A percentile compares a stretch with the other conserved stretches of the same genome.
Evolutionary conservation across 768 basidiomycete genomes (phyloP).

Genomic region (Tricholoma sp.): DNA sequence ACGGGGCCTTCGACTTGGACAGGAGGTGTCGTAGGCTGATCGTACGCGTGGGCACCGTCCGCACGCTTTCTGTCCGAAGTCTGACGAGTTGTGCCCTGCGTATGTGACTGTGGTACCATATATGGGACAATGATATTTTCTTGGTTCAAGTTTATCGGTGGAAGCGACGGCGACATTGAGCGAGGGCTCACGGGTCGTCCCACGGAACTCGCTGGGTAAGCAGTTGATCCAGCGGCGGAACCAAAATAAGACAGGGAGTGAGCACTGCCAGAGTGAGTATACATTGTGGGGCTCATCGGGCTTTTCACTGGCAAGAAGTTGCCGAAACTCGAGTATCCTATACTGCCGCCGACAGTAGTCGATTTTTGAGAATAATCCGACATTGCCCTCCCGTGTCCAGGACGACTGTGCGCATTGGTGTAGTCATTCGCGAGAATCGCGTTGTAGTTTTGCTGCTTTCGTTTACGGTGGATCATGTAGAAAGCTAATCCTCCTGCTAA

Average conservation of each 20-base stretch:
- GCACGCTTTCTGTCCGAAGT: slow-evolving; percentile 27
- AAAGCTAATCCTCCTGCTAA: slow-evolving; percentile 23
- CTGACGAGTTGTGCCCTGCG: background rate
- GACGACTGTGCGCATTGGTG: background rate
- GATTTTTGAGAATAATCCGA: slow-evolving; percentile 20
- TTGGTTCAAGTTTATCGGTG: slow-evolving; percentile 12
- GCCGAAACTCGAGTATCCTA: slow-evolving; percentile 9
- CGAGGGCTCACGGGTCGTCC: slow-evolving; percentile 8
- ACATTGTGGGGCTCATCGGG: slow-evolving; percentile 22
- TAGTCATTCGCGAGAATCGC: background rate
- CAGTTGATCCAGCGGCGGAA: slow-evolving; percentile 16
- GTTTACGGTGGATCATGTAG: slow-evolving; percentile 19
- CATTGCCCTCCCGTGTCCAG: slow-evolving; percentile 9
- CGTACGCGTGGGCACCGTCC: slow-evolving; percentile 26
- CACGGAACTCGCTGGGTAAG: slow-evolving; percentile 12
- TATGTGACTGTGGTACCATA: slow-evolving; percentile 11
- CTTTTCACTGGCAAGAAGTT: slow-evolving; percentile 21
- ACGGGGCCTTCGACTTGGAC: slow-evolving; percentile 12
- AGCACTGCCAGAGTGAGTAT: slow-evolving; percentile 28
- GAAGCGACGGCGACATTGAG: slow-evolving; percentile 12
- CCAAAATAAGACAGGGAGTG: slow-evolving; percentile 28
- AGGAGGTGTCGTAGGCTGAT: slow-evolving; percentile 26
- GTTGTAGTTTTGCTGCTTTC: slow-evolving; percentile 3
- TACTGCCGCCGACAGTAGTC: slow-evolving; percentile 3
- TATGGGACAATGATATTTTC: slow-evolving; percentile 34